These are phyloP conservation scores for Adiantum capillusveneris DNA, from an alignment of 75 land plant species.

Conservation along the genomic window DNA sequence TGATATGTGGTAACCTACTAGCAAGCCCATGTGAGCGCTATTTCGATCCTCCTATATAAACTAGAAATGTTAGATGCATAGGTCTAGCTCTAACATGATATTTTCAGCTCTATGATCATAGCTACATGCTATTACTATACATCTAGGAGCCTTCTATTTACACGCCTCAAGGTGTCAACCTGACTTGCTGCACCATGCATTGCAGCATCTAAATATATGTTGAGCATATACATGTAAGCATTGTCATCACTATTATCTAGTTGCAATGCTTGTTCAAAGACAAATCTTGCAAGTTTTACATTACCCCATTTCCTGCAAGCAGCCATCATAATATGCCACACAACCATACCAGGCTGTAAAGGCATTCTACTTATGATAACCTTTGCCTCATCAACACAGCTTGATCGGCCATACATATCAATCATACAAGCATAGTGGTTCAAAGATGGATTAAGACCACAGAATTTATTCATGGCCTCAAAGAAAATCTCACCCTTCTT, in stretches of 20 bases:
- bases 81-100: too few species aligned
- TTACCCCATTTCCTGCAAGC: slow-evolving; percentile 1
- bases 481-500: slow-evolving; percentile 16
- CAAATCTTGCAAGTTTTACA: background rate
- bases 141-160: too few species aligned
- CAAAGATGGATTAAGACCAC: slow-evolving; percentile 16
- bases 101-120: too few species aligned
- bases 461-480: slow-evolving; percentile 16
- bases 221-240: background rate
- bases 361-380: slow-evolving; percentile 23
- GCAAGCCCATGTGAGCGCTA: too few species aligned
- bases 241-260: background rate
- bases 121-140: too few species aligned
- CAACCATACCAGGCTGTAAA: slow-evolving; percentile 14
- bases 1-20: too few species aligned
- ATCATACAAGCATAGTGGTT: slow-evolving; percentile 47
- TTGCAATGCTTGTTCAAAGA: background rate
- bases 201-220: background rate
- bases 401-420: slow-evolving; percentile 38
- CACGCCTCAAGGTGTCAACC: too few species aligned
- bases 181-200: too few species aligned
- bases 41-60: too few species aligned
- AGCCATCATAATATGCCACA: background rate
- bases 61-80: too few species aligned
- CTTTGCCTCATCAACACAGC: slow-evolving; percentile 23